A percentile compares a stretch with the other conserved stretches of the same genome.
phyloP scores from a whole-genome alignment of 2,329 filamentous ascomycete species.

The Colletotrichum graminicola region DNA sequence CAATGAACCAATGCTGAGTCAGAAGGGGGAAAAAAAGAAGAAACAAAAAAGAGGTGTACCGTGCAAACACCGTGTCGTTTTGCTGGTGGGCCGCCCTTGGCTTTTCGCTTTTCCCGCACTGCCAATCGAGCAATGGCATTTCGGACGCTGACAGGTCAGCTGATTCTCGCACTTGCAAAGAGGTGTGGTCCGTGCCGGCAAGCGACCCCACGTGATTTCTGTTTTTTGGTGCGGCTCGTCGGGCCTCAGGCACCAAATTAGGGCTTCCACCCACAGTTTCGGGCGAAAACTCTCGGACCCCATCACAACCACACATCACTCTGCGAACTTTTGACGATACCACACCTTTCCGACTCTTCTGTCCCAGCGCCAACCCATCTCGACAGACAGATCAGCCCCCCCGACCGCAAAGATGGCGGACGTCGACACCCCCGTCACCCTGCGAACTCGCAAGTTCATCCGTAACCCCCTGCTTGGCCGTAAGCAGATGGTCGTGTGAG shows the following conservation, averaged over 20 bases:
- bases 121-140: not conserved
- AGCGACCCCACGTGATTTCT: slow-evolving; percentile 15
- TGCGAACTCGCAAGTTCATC: slow-evolving; percentile 99
- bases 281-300: slow-evolving; percentile 37
- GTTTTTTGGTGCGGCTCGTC: not conserved
- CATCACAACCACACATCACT: slow-evolving; percentile 31
- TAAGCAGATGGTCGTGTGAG: slow-evolving; percentile 99
- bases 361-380: slow-evolving; percentile 41
- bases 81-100: not conserved
- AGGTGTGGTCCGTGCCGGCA: not conserved
- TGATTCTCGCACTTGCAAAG: not conserved
- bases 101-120: not conserved
- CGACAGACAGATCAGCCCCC: slow-evolving; percentile 48
- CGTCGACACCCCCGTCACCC: slow-evolving; percentile 80
- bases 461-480: slow-evolving; percentile 98
- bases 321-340: slow-evolving; percentile 36
- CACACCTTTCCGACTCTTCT: slow-evolving; percentile 41
- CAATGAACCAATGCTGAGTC: slow-evolving; percentile 14
- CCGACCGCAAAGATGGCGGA: slow-evolving; percentile 85
- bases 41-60: not conserved
- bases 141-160: not conserved
- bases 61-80: slow-evolving; percentile 24
- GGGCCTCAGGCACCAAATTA: slow-evolving; percentile 45
- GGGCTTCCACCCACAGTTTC: slow-evolving; percentile 58
- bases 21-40: not conserved